phyloP scores from a whole-genome alignment of 305 asterid genomes.

The Fraxinus sp. region DNA sequence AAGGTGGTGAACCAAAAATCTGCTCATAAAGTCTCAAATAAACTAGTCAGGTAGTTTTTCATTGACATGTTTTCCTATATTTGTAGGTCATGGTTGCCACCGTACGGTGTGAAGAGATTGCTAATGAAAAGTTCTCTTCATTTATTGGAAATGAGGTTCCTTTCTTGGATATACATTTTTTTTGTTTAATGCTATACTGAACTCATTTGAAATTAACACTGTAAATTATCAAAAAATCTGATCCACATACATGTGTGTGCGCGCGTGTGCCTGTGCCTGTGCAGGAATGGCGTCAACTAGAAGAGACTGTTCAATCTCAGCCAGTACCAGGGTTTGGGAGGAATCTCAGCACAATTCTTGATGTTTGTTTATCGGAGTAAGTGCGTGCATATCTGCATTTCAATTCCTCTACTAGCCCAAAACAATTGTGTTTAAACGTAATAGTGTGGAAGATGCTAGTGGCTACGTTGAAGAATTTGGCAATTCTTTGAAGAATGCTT shows the following conservation, averaged over 20 bases:
- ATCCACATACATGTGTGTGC: conserved; percentile 7
- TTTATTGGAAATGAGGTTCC: conserved; percentile 70
- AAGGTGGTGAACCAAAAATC: conserved; percentile 52
- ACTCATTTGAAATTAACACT: conserved; percentile 7
- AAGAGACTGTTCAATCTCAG: conserved; percentile 62
- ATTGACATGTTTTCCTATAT: conserved; percentile 23
- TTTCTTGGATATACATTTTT: conserved; percentile 8
- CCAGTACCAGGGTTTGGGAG: conserved; percentile 70
- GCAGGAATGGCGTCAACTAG: conserved; percentile 79
- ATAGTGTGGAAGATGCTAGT: not conserved
- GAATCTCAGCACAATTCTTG: conserved; percentile 66
- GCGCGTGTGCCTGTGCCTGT: not conserved
- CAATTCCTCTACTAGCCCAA: not conserved
- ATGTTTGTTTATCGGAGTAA: conserved; percentile 61
- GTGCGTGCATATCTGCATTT: conserved; percentile 26
- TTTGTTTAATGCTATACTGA: not conserved
- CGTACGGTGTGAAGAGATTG: conserved; percentile 92
- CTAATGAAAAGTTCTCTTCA: conserved; percentile 71
- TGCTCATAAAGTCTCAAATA: conserved; percentile 21
- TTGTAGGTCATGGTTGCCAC: conserved; percentile 95
- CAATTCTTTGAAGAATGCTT: conserved; percentile 13
- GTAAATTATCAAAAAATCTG: conserved; percentile 20
- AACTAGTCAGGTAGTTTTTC: conserved; percentile 16
- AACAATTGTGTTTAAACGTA: conserved; percentile 2
- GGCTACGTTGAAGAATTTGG: conserved; percentile 11